These are phyloP conservation scores for Rubroshorea leprosula DNA, from an alignment of 345 rosid species.

Conservation along the genomic window DNA sequence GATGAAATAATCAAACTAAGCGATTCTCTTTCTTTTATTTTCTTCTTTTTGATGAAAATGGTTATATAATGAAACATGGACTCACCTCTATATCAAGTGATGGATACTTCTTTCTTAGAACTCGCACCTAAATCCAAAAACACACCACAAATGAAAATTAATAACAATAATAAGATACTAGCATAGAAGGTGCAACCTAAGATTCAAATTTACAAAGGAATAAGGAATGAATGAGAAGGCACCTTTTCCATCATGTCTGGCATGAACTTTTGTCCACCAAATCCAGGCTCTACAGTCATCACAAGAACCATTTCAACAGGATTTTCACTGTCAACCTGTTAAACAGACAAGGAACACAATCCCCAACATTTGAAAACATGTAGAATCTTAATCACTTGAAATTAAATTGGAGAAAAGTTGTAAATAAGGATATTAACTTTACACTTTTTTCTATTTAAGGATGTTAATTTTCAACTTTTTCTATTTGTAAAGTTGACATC, in stretches of 20 bases:
- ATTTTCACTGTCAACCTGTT: slow-evolving; percentile 58
- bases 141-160: background rate
- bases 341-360: background rate
- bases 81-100: slow-evolving; percentile 82
- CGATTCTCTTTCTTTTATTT: no score
- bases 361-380: background rate
- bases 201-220: no score
- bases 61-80: slow-evolving; percentile 5
- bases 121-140: slow-evolving; percentile 38
- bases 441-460: no score
- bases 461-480: no score
- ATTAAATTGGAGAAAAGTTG: no score
- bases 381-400: background rate
- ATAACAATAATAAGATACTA: background rate
- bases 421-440: no score
- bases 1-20: background rate
- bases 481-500: no score
- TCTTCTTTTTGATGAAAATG: background rate
- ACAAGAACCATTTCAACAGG: slow-evolving; percentile 94
- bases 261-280: slow-evolving; percentile 95
- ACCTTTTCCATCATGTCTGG: slow-evolving; percentile 84
- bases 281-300: slow-evolving; percentile 92
- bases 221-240: background rate
- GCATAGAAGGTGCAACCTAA: no score
- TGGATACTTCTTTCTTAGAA: slow-evolving; percentile 60